These are phyloP conservation scores for Fusarium luffae DNA, from an alignment of 2,329 filamentous ascomycete species.

Conservation along the genomic window DNA sequence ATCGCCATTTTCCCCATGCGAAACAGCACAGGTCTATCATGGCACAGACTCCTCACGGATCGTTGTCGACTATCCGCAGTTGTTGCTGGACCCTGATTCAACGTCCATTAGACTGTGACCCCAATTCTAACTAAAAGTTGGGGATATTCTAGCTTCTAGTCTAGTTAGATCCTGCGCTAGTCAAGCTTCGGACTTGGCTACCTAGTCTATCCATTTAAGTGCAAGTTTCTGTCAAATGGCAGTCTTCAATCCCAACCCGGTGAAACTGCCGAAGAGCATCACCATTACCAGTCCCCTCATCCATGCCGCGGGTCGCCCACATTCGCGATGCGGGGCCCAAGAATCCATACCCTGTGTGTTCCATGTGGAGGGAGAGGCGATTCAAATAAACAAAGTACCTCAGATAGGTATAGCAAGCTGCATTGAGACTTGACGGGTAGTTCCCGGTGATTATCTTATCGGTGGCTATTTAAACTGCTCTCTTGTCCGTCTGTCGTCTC, in stretches of 20 bases:
- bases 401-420: constrained; percentile 3
- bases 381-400: constrained; percentile 11
- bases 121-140: background rate
- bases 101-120: constrained; percentile 2
- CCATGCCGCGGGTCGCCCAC: constrained; percentile 21
- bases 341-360: constrained; percentile 1
- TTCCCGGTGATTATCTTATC: background rate
- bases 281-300: constrained; percentile 26
- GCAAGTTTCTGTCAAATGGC: constrained; percentile 3
- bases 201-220: constrained; percentile 7
- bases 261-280: constrained; percentile 30
- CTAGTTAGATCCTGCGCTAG: constrained; percentile 15
- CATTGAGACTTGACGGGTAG: background rate
- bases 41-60: background rate
- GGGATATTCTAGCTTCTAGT: background rate
- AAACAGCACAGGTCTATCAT: constrained; percentile 2
- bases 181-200: constrained; percentile 11
- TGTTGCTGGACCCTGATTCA: background rate
- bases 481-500: background rate
- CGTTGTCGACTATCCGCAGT: background rate
- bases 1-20: background rate
- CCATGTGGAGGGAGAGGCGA: constrained; percentile 9
- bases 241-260: constrained; percentile 17
- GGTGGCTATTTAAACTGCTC: constrained; percentile 31
- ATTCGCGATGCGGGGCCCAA: constrained; percentile 33